Conservation (phyloP, 129 eudicot genomes). For the Tagetes patula region DNA sequence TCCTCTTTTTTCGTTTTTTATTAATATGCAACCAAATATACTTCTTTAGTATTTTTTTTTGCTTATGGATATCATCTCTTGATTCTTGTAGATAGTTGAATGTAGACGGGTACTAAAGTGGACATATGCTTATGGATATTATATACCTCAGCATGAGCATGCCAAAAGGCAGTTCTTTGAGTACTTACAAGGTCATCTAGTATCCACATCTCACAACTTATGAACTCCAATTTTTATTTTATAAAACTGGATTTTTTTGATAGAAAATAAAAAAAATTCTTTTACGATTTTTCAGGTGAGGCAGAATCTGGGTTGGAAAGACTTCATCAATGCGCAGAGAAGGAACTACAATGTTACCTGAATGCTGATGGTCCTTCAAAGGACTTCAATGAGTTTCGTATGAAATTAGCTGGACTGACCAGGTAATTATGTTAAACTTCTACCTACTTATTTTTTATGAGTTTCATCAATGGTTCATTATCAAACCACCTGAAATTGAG, state of each 20-base stretch:
- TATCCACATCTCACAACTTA: constrained; percentile 19
- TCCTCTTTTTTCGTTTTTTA: background rate
- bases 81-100: constrained; percentile 76
- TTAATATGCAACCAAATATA: background rate
- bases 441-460: no score
- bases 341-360: constrained; percentile 69
- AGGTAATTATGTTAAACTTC: constrained; percentile 44
- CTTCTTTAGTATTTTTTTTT: background rate
- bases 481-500: no score
- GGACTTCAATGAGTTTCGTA: constrained; percentile 84
- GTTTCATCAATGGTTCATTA: no score
- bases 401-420: constrained; percentile 87
- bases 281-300: constrained; percentile 56
- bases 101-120: constrained; percentile 93
- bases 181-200: constrained; percentile 73
- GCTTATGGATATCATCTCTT: background rate
- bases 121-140: constrained; percentile 97
- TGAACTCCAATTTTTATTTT: background rate
- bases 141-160: constrained; percentile 76
- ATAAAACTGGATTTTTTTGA: background rate
- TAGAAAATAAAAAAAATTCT: no score
- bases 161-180: constrained; percentile 92
- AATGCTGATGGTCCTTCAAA: constrained; percentile 68
- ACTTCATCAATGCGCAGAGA: constrained; percentile 97
- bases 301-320: constrained; percentile 95